phyloP scores from a whole-genome alignment of 495 filamentous ascomycete genomes.

The Penicillium malachiteum region DNA sequence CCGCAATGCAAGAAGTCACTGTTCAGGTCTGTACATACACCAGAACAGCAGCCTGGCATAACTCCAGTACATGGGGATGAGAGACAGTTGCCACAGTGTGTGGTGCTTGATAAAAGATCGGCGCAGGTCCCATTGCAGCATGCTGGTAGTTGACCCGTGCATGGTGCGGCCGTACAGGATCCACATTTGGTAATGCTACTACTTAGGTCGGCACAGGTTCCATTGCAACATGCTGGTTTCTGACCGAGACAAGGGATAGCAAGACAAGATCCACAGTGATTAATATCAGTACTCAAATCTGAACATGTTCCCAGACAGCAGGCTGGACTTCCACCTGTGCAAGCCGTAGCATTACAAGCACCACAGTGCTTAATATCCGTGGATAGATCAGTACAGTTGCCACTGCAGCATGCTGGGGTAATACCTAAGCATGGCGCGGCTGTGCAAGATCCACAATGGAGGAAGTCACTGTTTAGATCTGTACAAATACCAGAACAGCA shows the following conservation, averaged over 20 bases:
- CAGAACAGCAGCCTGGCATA: conserved; percentile 18
- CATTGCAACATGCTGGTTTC: conserved; percentile 12
- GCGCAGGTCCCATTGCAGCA: conserved; percentile 13
- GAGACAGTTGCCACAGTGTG: conserved; percentile 8
- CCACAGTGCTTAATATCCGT: conserved; percentile 4
- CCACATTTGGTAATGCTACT: too few species aligned
- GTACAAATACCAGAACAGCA: conserved; percentile 19
- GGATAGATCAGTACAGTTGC: conserved; percentile 10
- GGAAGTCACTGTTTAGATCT: conserved; percentile 7
- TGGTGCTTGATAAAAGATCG: conserved; percentile 6
- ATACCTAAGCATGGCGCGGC: conserved; percentile 9
- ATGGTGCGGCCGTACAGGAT: conserved; percentile 6
- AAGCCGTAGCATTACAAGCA: conserved; percentile 6
- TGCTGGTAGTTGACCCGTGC: conserved; percentile 8
- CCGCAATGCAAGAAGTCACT: conserved; percentile 12
- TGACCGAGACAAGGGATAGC: conserved; percentile 1
- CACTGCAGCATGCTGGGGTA: conserved; percentile 14
- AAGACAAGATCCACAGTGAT: conserved; percentile 14
- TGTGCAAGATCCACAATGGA: conserved; percentile 15
- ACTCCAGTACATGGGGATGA: conserved; percentile 9
- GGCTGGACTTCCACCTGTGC: conserved; percentile 6
- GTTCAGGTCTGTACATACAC: conserved; percentile 13
- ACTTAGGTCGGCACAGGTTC: conserved; percentile 13
- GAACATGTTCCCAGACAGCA: conserved; percentile 18
- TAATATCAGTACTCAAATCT: conserved; percentile 3